Evolutionary conservation across 2,329 filamentous ascomycete genomes (phyloP).

Genomic region (Aureobasidium sp.): DNA sequence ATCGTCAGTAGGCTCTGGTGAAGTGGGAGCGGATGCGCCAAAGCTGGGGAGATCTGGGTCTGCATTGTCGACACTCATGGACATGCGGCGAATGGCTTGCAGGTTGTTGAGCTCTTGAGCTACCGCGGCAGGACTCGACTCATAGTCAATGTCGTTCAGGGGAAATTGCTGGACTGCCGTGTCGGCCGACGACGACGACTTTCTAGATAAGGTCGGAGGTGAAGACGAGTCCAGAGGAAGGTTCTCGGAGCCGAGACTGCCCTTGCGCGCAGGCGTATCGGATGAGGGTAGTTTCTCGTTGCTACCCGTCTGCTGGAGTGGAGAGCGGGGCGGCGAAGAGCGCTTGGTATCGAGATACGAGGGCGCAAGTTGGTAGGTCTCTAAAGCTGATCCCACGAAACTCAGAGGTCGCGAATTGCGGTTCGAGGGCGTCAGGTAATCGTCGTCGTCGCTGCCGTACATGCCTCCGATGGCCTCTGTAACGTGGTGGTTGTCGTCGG

Average conservation of each 20-base stretch:
- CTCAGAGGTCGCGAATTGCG: constrained; percentile 62
- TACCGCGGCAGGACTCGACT: constrained; percentile 80
- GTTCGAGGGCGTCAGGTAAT: constrained; percentile 30
- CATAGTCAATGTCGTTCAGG: constrained; percentile 78
- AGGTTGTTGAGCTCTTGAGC: constrained; percentile 89
- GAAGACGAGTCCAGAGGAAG: constrained; percentile 18
- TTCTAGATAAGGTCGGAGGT: constrained; percentile 30
- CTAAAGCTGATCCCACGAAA: constrained; percentile 57
- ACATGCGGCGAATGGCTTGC: constrained; percentile 83
- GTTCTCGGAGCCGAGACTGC: constrained; percentile 12
- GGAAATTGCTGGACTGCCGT: constrained; percentile 44
- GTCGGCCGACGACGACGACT: constrained; percentile 25
- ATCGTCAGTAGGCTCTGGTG: constrained; percentile 64
- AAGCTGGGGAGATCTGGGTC: constrained; percentile 72
- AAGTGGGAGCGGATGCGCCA: constrained; percentile 55
- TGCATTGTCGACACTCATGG: constrained; percentile 73
- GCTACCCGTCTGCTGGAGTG: constrained; percentile 27
- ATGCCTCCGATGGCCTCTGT: constrained; percentile 88
- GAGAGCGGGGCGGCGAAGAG: constrained; percentile 17
- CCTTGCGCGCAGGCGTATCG: constrained; percentile 12
- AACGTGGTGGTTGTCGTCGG: constrained; percentile 87
- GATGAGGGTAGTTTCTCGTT: constrained; percentile 22
- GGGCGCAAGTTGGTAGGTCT: constrained; percentile 29
- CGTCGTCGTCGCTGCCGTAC: constrained; percentile 54
- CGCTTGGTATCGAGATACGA: constrained; percentile 19